A percentile compares a stretch with the other conserved stretches of the same genome.
Conservation (phyloP, 306 rosid genomes). For the Acacia confusa region DNA sequence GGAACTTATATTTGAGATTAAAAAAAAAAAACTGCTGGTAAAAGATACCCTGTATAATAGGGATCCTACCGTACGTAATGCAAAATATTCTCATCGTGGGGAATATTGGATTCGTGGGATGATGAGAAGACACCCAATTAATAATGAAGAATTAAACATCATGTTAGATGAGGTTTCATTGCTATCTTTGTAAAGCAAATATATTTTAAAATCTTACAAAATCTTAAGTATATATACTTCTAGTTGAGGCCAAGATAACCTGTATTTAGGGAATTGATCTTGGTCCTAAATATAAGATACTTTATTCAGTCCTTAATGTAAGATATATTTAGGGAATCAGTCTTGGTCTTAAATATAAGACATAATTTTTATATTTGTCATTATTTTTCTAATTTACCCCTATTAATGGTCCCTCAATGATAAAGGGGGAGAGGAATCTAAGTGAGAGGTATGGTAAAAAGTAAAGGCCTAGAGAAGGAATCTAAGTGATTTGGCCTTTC, state of each 20-base stretch:
- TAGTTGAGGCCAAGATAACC: background rate
- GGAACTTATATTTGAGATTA: too few species aligned
- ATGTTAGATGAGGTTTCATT: background rate
- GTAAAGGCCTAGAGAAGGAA: background rate
- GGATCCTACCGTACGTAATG: background rate
- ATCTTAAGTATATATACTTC: background rate
- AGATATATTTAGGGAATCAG: too few species aligned
- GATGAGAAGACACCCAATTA: background rate
- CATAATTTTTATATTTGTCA: too few species aligned
- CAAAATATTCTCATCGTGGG: background rate
- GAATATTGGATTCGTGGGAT: background rate
- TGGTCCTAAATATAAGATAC: too few species aligned
- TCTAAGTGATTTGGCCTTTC: background rate
- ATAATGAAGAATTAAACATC: background rate
- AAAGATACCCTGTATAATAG: too few species aligned
- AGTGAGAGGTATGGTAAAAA: background rate
- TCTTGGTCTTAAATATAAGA: too few species aligned
- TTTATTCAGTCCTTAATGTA: too few species aligned
- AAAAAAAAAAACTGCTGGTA: too few species aligned
- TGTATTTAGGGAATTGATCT: too few species aligned
- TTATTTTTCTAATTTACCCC: too few species aligned
- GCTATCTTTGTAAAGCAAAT: background rate
- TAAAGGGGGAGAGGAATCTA: too few species aligned
- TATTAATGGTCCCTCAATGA: too few species aligned
- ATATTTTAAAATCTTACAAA: background rate